Conservation (phyloP, 2,329 filamentous ascomycete species). For the Periconia sp. region DNA sequence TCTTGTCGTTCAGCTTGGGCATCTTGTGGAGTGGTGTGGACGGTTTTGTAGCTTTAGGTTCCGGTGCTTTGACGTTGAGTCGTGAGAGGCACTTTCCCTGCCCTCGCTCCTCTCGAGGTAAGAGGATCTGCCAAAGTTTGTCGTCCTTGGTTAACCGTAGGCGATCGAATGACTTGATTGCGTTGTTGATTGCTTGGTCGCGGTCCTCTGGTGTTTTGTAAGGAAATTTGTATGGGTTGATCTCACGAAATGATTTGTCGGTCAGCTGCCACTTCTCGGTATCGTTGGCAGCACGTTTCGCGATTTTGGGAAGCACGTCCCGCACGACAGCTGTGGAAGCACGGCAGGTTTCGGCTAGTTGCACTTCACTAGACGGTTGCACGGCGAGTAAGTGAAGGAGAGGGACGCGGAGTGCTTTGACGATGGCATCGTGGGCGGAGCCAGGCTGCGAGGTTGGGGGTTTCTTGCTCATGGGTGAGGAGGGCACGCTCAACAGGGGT, state of each 20-base stretch:
- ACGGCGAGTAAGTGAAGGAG: conserved; percentile 57
- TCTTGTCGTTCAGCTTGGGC: conserved; percentile 47
- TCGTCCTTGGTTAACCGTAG: conserved; percentile 61
- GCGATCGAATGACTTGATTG: conserved; percentile 65
- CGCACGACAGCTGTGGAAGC: conserved; percentile 29
- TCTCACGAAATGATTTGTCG: conserved; percentile 62
- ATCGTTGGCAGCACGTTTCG: conserved; percentile 51
- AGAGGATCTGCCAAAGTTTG: conserved; percentile 63
- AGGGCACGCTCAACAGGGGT: conserved; percentile 42
- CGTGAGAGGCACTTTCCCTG: conserved; percentile 64
- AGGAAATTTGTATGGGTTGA: conserved; percentile 63
- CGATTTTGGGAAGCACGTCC: conserved; percentile 52
- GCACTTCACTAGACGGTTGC: conserved; percentile 32
- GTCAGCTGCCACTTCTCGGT: conserved; percentile 49
- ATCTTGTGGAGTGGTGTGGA: conserved; percentile 38
- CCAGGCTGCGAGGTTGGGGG: conserved; percentile 47
- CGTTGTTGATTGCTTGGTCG: conserved; percentile 62
- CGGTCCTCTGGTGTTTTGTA: conserved; percentile 60
- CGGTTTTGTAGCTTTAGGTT: conserved; percentile 37
- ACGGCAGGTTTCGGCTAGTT: conserved; percentile 35
- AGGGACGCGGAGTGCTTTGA: conserved; percentile 48
- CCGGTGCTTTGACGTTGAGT: conserved; percentile 54
- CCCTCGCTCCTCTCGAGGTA: conserved; percentile 62
- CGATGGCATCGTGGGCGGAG: conserved; percentile 31
- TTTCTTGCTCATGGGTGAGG: conserved; percentile 38